Conservation (phyloP, 345 rosid species). For the Nephelium lappaceum region DNA sequence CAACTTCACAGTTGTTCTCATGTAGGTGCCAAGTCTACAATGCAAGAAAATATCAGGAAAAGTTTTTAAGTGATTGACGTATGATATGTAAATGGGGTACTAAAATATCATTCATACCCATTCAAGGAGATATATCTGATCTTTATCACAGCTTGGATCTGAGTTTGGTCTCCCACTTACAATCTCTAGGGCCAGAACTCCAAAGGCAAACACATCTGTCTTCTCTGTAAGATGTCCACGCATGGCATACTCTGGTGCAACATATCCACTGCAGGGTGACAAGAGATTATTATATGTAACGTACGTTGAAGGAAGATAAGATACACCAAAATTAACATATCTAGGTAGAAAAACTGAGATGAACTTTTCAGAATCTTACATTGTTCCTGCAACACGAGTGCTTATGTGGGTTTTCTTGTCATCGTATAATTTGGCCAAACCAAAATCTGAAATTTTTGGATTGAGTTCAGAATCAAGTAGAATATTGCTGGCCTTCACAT, state of each 20-base stretch:
- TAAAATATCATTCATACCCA: conserved; percentile 42
- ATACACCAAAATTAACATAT: conserved; percentile 12
- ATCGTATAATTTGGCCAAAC: conserved; percentile 58
- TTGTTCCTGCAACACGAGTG: conserved; percentile 60
- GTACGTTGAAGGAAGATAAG: neutral
- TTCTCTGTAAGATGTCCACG: conserved; percentile 43
- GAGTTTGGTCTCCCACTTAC: conserved; percentile 34
- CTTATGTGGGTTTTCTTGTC: conserved; percentile 59
- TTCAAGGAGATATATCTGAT: conserved; percentile 29
- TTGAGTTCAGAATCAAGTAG: conserved; percentile 48
- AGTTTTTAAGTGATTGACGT: neutral
- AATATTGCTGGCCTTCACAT: conserved; percentile 53
- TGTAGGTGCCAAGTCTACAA: conserved; percentile 24
- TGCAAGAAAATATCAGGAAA: neutral
- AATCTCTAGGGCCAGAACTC: conserved; percentile 8
- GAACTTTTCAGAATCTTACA: conserved; percentile 32
- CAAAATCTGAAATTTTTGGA: conserved; percentile 67
- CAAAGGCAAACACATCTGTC: conserved; percentile 36
- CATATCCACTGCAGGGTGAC: conserved; percentile 9
- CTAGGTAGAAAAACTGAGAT: conserved; percentile 32
- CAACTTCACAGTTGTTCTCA: conserved; percentile 36
- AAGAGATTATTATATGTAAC: neutral
- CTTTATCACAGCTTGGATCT: conserved; percentile 45
- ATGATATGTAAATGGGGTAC: neutral
- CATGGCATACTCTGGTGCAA: conserved; percentile 53